A percentile compares a stretch with the other conserved stretches of the same genome.
Conservation (phyloP, 2,329 filamentous ascomycete genomes). For the Calonectria naviculata region DNA sequence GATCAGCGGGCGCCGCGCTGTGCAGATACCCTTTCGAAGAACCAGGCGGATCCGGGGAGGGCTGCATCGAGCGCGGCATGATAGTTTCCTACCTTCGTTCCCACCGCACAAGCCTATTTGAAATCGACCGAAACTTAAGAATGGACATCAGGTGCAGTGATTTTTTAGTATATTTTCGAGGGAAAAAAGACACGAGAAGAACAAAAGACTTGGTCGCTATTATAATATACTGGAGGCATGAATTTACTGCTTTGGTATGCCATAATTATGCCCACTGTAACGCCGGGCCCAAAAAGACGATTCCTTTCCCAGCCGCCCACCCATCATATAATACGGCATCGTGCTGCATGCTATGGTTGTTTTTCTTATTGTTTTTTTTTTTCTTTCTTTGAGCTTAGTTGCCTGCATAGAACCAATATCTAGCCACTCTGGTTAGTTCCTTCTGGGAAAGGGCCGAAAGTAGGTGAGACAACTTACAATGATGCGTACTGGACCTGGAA, state of each 20-base stretch:
- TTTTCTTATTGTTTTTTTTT: not conserved
- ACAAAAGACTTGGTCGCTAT: slow-evolving; percentile 9
- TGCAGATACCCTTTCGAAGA: not conserved
- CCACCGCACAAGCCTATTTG: not conserved
- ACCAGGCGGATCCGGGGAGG: slow-evolving; percentile 13
- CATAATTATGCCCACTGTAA: slow-evolving; percentile 14
- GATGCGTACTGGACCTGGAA: slow-evolving; percentile 86
- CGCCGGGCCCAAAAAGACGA: slow-evolving; percentile 10
- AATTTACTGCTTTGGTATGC: slow-evolving; percentile 5
- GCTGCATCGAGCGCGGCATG: not conserved
- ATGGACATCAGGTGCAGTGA: not conserved
- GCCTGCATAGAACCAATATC: slow-evolving; percentile 43
- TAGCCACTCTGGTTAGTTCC: slow-evolving; percentile 29
- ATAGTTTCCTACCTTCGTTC: not conserved
- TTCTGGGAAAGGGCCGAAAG: not conserved
- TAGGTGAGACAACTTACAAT: slow-evolving; percentile 70
- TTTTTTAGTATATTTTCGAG: not conserved
- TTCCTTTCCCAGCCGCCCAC: slow-evolving; percentile 6
- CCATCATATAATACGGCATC: not conserved
- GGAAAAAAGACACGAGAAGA: not conserved
- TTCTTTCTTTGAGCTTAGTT: slow-evolving; percentile 18
- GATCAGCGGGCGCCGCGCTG: not conserved
- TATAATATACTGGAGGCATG: slow-evolving; percentile 17
- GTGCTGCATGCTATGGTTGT: not conserved
- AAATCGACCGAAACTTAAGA: not conserved